Percentiles rank a stretch among this genome's conserved stretches.
Evolutionary conservation across 2,329 filamentous ascomycete genomes (phyloP).

Genomic region (Blumeria graminis): DNA sequence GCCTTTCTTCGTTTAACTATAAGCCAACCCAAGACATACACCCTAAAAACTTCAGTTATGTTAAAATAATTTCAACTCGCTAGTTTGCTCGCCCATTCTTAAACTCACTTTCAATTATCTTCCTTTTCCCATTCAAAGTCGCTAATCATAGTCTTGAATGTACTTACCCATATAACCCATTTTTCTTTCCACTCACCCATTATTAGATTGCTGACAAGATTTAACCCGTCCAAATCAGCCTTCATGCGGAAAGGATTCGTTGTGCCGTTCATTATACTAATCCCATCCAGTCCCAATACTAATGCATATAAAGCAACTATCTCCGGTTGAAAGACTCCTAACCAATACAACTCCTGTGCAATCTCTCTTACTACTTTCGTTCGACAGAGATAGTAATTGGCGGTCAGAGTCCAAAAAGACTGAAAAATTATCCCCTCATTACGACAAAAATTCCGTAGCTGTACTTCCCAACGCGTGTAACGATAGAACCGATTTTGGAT

Average conservation of each 20-base stretch:
- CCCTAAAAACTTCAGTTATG: too few species aligned
- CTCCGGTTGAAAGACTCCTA: conserved; percentile 19
- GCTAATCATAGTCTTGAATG: conserved; percentile 20
- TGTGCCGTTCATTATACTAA: conserved; percentile 30
- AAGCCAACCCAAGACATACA: too few species aligned
- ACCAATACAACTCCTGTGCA: conserved; percentile 16
- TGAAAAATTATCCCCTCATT: conserved; percentile 29
- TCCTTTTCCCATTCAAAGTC: conserved; percentile 1
- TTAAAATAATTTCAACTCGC: too few species aligned
- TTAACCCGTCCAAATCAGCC: conserved; percentile 23
- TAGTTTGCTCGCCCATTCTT: too few species aligned
- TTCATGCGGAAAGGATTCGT: conserved; percentile 26
- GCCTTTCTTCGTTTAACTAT: too few species aligned
- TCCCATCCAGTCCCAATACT: conserved; percentile 25
- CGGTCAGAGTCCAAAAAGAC: conserved; percentile 36
- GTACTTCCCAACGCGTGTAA: conserved; percentile 31
- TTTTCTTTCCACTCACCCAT: conserved; percentile 19
- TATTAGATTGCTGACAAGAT: conserved; percentile 19
- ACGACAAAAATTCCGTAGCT: conserved; percentile 30
- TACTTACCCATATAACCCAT: conserved; percentile 24
- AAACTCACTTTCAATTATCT: too few species aligned
- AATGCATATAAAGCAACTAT: conserved; percentile 31
- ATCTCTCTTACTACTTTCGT: conserved; percentile 25
- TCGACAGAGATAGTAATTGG: conserved; percentile 26
- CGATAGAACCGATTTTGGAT: conserved; percentile 56